Percentiles rank a stretch among this genome's conserved stretches.
phyloP scores from a whole-genome alignment of 768 basidiomycete species.

The Kwoniella sp. region DNA sequence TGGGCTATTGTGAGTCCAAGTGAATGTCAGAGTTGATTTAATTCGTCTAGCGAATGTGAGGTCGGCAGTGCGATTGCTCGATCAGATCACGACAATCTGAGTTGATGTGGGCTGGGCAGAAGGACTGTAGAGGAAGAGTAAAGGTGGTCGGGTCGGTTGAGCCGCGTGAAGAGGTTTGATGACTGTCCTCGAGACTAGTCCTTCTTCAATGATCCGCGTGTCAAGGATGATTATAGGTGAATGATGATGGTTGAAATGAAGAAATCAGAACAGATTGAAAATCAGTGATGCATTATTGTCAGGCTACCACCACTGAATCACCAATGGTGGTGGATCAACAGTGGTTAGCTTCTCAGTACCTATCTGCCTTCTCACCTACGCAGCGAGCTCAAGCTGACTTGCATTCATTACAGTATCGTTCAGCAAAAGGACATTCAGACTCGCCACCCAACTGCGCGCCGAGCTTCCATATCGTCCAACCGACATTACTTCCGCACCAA shows the following conservation, averaged over 20 bases:
- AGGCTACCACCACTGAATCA: no score
- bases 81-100: neutral
- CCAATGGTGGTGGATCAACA: no score
- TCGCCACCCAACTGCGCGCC: neutral
- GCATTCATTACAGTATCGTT: no score
- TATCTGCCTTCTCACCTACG: no score
- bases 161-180: neutral
- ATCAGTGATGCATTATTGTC: neutral
- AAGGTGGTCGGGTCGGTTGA: neutral
- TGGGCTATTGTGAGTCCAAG: constrained; percentile 28
- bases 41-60: constrained; percentile 16
- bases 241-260: constrained; percentile 5
- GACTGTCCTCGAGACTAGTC: constrained; percentile 30
- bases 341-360: no score
- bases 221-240: constrained; percentile 5
- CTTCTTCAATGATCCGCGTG: constrained; percentile 1
- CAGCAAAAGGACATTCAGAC: neutral
- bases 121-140: neutral
- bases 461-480: neutral
- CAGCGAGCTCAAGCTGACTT: no score
- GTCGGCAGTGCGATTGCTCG: neutral
- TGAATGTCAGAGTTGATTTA: neutral
- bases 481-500: neutral
- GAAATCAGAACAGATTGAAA: constrained; percentile 3
- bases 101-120: constrained; percentile 2